Conservation (phyloP, 306 rosid genomes). For the Rosa rugosa region DNA sequence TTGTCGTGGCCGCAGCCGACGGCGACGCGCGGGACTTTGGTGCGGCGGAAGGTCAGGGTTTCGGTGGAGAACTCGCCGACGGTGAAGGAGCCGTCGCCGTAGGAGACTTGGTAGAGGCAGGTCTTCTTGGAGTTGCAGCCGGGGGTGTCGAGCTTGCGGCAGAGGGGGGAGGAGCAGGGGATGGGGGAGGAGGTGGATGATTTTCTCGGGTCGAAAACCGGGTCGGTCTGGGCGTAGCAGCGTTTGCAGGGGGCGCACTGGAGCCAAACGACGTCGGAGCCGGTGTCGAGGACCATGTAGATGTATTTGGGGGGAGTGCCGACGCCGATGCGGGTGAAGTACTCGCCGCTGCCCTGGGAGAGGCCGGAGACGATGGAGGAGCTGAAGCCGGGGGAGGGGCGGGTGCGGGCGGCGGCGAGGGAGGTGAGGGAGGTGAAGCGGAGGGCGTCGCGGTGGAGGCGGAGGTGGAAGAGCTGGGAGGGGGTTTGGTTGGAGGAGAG, state of each 20-base stretch:
- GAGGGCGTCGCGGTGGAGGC: slow-evolving; percentile 65
- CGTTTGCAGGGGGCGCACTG: slow-evolving; percentile 83
- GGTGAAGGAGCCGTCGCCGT: slow-evolving; percentile 90
- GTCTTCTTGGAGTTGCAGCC: slow-evolving; percentile 51
- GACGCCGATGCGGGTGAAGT: slow-evolving; percentile 90
- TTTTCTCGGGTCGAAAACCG: slow-evolving; percentile 65
- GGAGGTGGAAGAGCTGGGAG: slow-evolving; percentile 57
- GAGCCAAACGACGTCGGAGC: slow-evolving; percentile 91
- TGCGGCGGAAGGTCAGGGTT: slow-evolving; percentile 75
- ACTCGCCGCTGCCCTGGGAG: slow-evolving; percentile 88
- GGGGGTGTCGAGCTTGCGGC: slow-evolving; percentile 60
- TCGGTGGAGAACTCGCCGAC: slow-evolving; percentile 81
- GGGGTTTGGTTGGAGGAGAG: slow-evolving; percentile 55
- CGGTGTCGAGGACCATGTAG: slow-evolving; percentile 88
- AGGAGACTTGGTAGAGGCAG: slow-evolving; percentile 83
- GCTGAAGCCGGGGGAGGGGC: slow-evolving; percentile 40
- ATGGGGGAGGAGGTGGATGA: slow-evolving; percentile 53
- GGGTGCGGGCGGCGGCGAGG: slow-evolving; percentile 17
- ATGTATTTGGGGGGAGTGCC: slow-evolving; percentile 76
- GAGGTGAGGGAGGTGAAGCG: slow-evolving; percentile 45
- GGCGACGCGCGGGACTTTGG: slow-evolving; percentile 61
- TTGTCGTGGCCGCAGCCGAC: slow-evolving; percentile 90
- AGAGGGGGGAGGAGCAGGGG: slow-evolving; percentile 67
- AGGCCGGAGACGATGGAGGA: slow-evolving; percentile 86
- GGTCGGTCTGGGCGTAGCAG: slow-evolving; percentile 83